Conservation (phyloP, 139 green algal species). For the Nannochloris sp. region DNA sequence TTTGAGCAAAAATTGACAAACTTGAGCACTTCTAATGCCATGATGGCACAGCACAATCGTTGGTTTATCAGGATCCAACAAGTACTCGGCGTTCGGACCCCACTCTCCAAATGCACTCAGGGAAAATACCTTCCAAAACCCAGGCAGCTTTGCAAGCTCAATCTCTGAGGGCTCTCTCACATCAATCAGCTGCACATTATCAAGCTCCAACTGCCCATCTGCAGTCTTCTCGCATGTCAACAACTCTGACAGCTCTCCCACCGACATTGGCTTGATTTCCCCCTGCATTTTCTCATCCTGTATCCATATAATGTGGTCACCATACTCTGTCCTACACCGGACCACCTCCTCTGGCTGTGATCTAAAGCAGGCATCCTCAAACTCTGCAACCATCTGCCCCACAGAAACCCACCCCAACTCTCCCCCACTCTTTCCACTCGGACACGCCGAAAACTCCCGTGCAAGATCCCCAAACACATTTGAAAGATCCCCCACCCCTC, state of each 20-base stretch:
- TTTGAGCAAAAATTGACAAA: constrained; percentile 36
- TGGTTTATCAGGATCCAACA: constrained; percentile 41
- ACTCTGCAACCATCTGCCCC: constrained; percentile 7
- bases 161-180: constrained; percentile 19
- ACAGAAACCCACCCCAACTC: constrained; percentile 11
- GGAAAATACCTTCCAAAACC: constrained; percentile 3
- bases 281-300: neutral
- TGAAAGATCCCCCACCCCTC: neutral
- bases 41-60: constrained; percentile 71
- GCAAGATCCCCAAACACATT: constrained; percentile 3
- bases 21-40: constrained; percentile 57
- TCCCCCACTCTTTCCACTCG: neutral
- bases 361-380: constrained; percentile 2
- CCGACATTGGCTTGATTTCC: neutral
- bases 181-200: constrained; percentile 31
- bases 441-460: neutral
- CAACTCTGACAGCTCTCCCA: constrained; percentile 2
- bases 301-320: constrained; percentile 1
- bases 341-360: neutral
- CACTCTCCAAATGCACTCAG: constrained; percentile 7
- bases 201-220: neutral
- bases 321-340: constrained; percentile 6
- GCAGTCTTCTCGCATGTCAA: neutral
- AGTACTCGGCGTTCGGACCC: constrained; percentile 12
- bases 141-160: neutral